Evolutionary conservation across 805 yeast genomes (phyloP).

Genomic region (Yarrowia yakushimensis): DNA sequence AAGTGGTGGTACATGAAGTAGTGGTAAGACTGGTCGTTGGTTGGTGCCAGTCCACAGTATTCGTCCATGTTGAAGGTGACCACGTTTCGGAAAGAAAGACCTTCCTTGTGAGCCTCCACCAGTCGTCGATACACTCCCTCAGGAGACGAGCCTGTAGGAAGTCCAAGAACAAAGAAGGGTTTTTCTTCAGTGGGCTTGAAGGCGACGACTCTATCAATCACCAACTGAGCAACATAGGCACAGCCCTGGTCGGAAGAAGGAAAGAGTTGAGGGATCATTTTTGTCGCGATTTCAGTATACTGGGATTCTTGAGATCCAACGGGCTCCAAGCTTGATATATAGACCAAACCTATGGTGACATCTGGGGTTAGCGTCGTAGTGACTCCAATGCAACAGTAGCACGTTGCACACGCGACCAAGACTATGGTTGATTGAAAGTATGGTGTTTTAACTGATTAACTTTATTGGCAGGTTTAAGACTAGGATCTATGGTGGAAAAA

Average conservation of each 20-base stretch:
- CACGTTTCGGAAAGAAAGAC: slow-evolving; percentile 50
- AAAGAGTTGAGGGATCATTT: slow-evolving; percentile 27
- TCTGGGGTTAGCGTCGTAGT: slow-evolving; percentile 13
- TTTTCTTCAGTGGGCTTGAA: slow-evolving; percentile 45
- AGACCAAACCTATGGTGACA: slow-evolving; percentile 17
- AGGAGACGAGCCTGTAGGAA: slow-evolving; percentile 62
- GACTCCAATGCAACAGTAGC: slow-evolving; percentile 3
- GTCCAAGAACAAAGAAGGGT: slow-evolving; percentile 49
- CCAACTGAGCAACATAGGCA: slow-evolving; percentile 46
- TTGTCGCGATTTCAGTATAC: neutral
- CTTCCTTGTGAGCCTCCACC: slow-evolving; percentile 44
- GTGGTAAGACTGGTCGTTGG: slow-evolving; percentile 52
- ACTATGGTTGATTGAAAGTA: slow-evolving; percentile 19
- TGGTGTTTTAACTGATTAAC: slow-evolving; percentile 1
- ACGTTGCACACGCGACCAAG: slow-evolving; percentile 15
- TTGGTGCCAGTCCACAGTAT: slow-evolving; percentile 49
- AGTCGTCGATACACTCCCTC: slow-evolving; percentile 51
- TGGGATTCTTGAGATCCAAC: neutral
- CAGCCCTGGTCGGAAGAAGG: slow-evolving; percentile 29
- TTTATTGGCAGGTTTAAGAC: neutral
- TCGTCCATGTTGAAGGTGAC: slow-evolving; percentile 64
- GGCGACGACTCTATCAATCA: slow-evolving; percentile 44
- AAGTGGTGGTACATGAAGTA: slow-evolving; percentile 56
- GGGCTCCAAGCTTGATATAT: neutral
- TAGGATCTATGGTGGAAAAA: too few species aligned